These are phyloP conservation scores for Colletotrichum sp. DNA, from an alignment of 2,329 filamentous ascomycete genomes.

Conservation along the genomic window DNA sequence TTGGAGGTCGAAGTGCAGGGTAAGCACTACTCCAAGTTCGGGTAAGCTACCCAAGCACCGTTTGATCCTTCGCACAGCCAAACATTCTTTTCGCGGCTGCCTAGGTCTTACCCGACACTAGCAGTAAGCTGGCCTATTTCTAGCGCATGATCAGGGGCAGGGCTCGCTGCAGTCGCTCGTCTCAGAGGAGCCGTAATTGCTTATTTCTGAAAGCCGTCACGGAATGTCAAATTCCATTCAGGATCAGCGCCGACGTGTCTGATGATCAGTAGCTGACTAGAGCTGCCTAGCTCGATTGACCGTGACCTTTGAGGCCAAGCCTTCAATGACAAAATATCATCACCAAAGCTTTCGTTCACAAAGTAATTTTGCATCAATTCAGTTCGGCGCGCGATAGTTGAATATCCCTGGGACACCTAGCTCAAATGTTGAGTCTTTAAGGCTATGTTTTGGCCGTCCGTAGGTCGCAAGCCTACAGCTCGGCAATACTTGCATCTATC, in stretches of 20 bases:
- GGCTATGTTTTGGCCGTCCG: neutral
- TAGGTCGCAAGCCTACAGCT: neutral
- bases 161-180: neutral
- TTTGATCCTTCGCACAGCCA: neutral
- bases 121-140: neutral
- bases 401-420: accelerated
- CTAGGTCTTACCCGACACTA: neutral
- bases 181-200: neutral
- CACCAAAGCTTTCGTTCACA: neutral
- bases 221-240: neutral
- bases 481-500: neutral
- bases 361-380: neutral
- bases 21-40: neutral
- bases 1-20: neutral
- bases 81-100: neutral
- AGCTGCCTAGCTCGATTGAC: neutral
- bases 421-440: neutral
- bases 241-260: neutral
- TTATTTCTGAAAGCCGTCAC: neutral
- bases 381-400: neutral
- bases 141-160: neutral
- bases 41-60: neutral
- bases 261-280: neutral
- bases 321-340: neutral
- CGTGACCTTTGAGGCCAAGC: neutral